phyloP scores from a whole-genome alignment of 116 monocot genomes.

The Cymodocea nodosa region DNA sequence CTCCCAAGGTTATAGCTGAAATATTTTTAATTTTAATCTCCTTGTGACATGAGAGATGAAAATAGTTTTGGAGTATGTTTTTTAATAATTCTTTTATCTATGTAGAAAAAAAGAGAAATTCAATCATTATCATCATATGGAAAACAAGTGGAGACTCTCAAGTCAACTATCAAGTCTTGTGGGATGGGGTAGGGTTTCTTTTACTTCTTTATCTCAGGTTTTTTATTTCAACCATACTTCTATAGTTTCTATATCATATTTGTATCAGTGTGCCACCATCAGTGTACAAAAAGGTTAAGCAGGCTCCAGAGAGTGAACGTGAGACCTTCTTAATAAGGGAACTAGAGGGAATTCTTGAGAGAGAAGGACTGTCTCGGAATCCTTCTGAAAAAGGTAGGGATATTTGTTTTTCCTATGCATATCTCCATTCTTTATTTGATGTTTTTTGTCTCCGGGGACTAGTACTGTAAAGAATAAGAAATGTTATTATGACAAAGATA shows the following conservation, averaged over 20 bases:
- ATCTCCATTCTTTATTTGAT: too few species aligned
- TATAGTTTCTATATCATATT: conserved; percentile 10
- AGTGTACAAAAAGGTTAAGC: conserved; percentile 82
- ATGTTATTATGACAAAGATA: too few species aligned
- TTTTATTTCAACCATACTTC: conserved; percentile 3
- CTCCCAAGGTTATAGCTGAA: conserved; percentile 45
- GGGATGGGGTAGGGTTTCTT: conserved; percentile 55
- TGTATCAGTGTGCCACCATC: conserved; percentile 63
- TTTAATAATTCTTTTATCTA: conserved; percentile 2
- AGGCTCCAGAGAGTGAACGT: conserved; percentile 76
- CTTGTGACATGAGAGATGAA: not conserved
- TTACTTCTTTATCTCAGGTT: not conserved
- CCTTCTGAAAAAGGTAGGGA: conserved; percentile 89
- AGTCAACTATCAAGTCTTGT: conserved; percentile 86
- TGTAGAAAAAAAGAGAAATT: conserved; percentile 63
- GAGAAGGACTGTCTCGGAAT: conserved; percentile 74
- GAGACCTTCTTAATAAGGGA: conserved; percentile 79
- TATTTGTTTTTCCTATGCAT: not conserved
- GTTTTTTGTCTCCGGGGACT: not conserved
- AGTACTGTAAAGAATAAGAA: too few species aligned
- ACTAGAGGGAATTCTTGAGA: conserved; percentile 74
- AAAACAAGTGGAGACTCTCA: conserved; percentile 75
- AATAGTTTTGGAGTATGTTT: not conserved
- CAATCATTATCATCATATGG: conserved; percentile 44
- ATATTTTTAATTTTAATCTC: not conserved